Percentiles rank a stretch among this genome's conserved stretches.
phyloP scores from a whole-genome alignment of 2,329 filamentous ascomycete genomes.

The Pyrenophora graminea region DNA sequence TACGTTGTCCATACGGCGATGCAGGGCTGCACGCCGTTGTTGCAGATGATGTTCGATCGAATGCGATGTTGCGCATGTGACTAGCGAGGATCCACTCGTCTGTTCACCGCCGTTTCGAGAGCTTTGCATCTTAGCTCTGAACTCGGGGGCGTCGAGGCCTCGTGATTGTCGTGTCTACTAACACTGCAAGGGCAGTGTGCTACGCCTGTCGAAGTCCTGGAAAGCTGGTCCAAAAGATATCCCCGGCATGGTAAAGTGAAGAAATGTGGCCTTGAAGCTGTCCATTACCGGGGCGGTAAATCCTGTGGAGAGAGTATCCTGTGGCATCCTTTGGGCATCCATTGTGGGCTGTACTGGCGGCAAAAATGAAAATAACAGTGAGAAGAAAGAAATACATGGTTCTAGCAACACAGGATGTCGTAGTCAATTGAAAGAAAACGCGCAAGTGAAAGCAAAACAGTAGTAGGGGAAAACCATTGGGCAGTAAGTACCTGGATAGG shows the following conservation, averaged over 20 bases:
- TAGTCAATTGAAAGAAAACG: constrained; percentile 16
- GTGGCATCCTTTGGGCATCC: constrained; percentile 28
- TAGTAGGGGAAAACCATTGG: constrained; percentile 42
- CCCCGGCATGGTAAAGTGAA: constrained; percentile 21
- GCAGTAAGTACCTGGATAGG: constrained; percentile 51
- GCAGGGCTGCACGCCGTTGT: constrained; percentile 19
- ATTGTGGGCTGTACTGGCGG: constrained; percentile 41
- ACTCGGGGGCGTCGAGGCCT: constrained; percentile 27
- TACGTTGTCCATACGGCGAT: constrained; percentile 27
- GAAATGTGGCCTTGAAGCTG: constrained; percentile 24
- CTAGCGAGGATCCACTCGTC: constrained; percentile 26
- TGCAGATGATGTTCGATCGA: constrained; percentile 19
- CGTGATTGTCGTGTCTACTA: constrained; percentile 34
- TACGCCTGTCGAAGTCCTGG: constrained; percentile 16
- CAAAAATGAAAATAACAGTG: constrained; percentile 25
- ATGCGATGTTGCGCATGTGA: constrained; percentile 25
- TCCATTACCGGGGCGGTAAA: constrained; percentile 24
- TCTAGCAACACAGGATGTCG: constrained; percentile 29
- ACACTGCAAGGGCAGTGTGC: constrained; percentile 31
- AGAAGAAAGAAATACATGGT: constrained; percentile 34
- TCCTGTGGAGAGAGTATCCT: constrained; percentile 23
- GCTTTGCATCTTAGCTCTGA: constrained; percentile 35
- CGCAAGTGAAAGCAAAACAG: constrained; percentile 31
- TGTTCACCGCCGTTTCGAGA: constrained; percentile 33
- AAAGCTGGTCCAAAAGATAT: constrained; percentile 9